These are phyloP conservation scores for Aspergillus asperescens DNA, from an alignment of 495 filamentous ascomycete genomes.

Conservation along the genomic window DNA sequence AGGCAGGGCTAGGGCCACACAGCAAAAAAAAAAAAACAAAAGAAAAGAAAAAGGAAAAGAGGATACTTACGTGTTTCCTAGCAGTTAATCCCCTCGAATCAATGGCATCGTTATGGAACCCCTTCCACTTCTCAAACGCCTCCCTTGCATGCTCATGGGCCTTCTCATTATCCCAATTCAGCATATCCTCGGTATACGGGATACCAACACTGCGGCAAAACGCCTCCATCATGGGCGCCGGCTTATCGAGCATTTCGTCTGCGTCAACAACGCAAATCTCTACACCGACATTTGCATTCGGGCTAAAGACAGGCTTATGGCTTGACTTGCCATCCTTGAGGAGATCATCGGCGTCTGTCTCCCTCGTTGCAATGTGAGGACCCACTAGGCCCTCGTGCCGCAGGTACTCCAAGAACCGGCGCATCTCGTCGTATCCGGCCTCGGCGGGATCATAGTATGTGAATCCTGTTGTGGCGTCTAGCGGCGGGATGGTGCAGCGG, in stretches of 20 bases:
- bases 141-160: constrained; percentile 57
- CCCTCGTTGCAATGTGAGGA: constrained; percentile 50
- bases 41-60: constrained; percentile 3
- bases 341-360: constrained; percentile 27
- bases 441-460: constrained; percentile 76
- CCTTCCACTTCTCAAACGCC: constrained; percentile 91
- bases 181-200: constrained; percentile 65
- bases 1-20: too few species aligned
- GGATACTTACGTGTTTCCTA: constrained; percentile 60
- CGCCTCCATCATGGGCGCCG: constrained; percentile 61
- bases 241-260: constrained; percentile 85
- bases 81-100: constrained; percentile 67
- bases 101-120: constrained; percentile 94
- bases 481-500: constrained; percentile 90
- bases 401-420: constrained; percentile 79
- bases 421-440: constrained; percentile 85
- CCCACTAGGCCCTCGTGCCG: constrained; percentile 55
- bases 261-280: constrained; percentile 90
- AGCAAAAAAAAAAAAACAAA: not conserved
- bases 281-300: constrained; percentile 23
- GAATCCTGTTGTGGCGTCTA: constrained; percentile 77
- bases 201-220: constrained; percentile 77
- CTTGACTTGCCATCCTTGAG: constrained; percentile 11
- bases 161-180: constrained; percentile 72
- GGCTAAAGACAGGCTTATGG: constrained; percentile 25